phyloP scores from a whole-genome alignment of 2,329 filamentous ascomycete genomes.

The Ceratocystis smalleyi region DNA sequence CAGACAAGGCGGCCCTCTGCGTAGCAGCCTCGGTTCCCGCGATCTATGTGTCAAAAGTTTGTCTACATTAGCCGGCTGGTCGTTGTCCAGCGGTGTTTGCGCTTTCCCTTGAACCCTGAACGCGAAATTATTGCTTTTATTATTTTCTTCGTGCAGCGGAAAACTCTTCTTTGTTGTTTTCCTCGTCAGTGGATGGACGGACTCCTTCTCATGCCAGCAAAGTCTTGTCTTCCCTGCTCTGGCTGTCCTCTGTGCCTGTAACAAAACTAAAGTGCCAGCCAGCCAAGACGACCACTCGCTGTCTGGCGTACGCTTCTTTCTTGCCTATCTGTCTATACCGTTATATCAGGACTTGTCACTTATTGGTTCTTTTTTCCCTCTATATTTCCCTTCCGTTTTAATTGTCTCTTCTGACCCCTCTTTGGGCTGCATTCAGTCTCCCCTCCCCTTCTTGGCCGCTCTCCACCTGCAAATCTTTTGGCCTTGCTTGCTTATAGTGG shows the following conservation, averaged over 20 bases:
- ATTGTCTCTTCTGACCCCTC: slow-evolving; percentile 4
- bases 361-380: background rate
- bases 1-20: no score
- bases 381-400: background rate
- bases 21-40: background rate
- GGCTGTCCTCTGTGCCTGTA: no score
- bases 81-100: background rate
- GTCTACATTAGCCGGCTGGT: background rate
- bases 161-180: background rate
- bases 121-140: background rate
- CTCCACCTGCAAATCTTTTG: background rate
- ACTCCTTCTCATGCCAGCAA: no score
- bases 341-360: no score
- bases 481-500: background rate
- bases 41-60: slow-evolving; percentile 1
- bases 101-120: background rate
- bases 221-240: no score
- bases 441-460: background rate
- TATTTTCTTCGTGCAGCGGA: background rate
- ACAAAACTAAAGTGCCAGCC: no score
- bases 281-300: no score
- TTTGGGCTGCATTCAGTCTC: slow-evolving; percentile 6
- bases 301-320: no score
- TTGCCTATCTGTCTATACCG: no score
- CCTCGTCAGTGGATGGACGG: background rate